phyloP scores from a whole-genome alignment of 2,329 filamentous ascomycete species.

The Corynespora cassiicola region DNA sequence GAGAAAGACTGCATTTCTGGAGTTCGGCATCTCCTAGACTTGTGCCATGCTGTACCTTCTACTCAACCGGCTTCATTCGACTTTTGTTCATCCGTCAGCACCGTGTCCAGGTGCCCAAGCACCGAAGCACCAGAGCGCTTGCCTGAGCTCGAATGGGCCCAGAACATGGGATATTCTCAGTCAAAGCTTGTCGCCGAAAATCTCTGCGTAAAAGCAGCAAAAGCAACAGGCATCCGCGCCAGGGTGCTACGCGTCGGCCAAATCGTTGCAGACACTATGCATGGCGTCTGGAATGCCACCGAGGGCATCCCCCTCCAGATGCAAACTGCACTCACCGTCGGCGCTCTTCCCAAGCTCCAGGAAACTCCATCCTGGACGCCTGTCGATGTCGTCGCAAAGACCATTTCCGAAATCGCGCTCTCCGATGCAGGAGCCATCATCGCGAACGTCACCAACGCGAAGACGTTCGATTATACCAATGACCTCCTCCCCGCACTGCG shows the following conservation, averaged over 20 bases:
- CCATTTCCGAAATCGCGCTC: conserved; percentile 29
- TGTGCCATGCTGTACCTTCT: conserved; percentile 44
- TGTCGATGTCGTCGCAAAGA: conserved; percentile 33
- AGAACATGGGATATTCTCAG: conserved; percentile 59
- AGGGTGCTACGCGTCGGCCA: conserved; percentile 48
- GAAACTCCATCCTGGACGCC: conserved; percentile 44
- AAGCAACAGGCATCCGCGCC: conserved; percentile 23
- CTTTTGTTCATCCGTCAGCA: conserved; percentile 56
- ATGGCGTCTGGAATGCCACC: conserved; percentile 57
- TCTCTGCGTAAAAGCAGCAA: conserved; percentile 33
- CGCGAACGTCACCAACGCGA: conserved; percentile 62
- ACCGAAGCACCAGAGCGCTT: conserved; percentile 22
- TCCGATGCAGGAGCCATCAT: conserved; percentile 40
- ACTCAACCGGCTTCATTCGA: conserved; percentile 47
- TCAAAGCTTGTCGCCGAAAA: conserved; percentile 59
- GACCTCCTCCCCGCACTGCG: conserved; percentile 60
- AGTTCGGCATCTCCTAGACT: conserved; percentile 51
- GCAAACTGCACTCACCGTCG: conserved; percentile 53
- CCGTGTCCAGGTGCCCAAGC: conserved; percentile 48
- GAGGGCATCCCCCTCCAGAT: conserved; percentile 60
- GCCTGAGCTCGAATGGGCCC: conserved; percentile 48
- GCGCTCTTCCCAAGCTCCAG: conserved; percentile 54
- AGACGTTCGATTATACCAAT: conserved; percentile 58
- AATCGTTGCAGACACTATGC: conserved; percentile 54
- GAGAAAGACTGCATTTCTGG: conserved; percentile 55